Evolutionary conservation across 2,329 filamentous ascomycete genomes (phyloP).

Genomic region (Exophiala viscosa): DNA sequence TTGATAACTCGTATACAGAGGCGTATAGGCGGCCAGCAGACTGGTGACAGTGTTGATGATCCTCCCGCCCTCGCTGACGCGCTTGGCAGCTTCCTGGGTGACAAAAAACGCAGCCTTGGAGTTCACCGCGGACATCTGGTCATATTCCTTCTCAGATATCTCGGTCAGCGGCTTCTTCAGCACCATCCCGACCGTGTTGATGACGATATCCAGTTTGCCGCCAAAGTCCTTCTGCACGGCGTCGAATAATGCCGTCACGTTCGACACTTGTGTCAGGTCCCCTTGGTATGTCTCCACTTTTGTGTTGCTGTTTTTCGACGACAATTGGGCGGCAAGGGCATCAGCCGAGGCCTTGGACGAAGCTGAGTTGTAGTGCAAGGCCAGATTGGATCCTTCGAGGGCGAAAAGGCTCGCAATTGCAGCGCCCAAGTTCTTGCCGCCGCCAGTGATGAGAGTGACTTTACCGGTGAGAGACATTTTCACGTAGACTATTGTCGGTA

Average conservation of each 20-base stretch:
- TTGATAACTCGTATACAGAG: slow-evolving; percentile 46
- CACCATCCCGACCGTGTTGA: slow-evolving; percentile 52
- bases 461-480: slow-evolving; percentile 38
- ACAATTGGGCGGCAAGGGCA: slow-evolving; percentile 39
- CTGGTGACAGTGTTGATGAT: slow-evolving; percentile 47
- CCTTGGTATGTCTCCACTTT: slow-evolving; percentile 43
- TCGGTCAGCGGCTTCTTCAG: slow-evolving; percentile 47
- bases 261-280: slow-evolving; percentile 41
- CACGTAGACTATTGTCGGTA: no score
- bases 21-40: slow-evolving; percentile 46
- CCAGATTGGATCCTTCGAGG: slow-evolving; percentile 34
- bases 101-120: slow-evolving; percentile 47
- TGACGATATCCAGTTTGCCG: slow-evolving; percentile 45
- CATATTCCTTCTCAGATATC: slow-evolving; percentile 45
- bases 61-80: slow-evolving; percentile 46
- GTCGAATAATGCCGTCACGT: slow-evolving; percentile 42
- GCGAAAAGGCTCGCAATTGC: slow-evolving; percentile 38
- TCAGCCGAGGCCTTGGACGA: slow-evolving; percentile 37
- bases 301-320: slow-evolving; percentile 31
- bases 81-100: slow-evolving; percentile 42
- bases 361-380: slow-evolving; percentile 42
- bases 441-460: slow-evolving; percentile 42
- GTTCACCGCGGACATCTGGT: slow-evolving; percentile 48
- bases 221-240: slow-evolving; percentile 41
- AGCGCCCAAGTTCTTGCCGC: slow-evolving; percentile 43